phyloP scores from a whole-genome alignment of 495 filamentous ascomycete genomes.

The Pyrenula aspistea region DNA sequence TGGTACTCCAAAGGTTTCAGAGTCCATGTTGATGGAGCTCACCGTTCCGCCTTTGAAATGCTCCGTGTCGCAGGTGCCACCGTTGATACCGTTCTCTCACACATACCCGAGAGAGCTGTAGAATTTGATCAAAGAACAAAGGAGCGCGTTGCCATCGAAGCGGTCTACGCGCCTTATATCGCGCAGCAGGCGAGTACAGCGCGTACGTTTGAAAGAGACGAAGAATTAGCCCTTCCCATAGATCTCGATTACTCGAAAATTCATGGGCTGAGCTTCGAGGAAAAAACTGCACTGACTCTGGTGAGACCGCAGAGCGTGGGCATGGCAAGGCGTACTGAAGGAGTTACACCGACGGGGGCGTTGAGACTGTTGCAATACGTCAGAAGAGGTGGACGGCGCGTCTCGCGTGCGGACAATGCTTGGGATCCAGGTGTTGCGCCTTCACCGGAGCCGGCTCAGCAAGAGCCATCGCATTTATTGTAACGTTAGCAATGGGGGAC shows the following conservation, averaged over 20 bases:
- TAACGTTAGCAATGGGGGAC: too few species aligned
- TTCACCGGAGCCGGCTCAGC: too few species aligned
- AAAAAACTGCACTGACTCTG: slow-evolving; percentile 53
- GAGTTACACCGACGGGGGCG: slow-evolving; percentile 44
- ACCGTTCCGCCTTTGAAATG: slow-evolving; percentile 63
- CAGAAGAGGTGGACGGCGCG: slow-evolving; percentile 9
- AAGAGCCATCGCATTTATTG: too few species aligned
- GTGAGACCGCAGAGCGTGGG: slow-evolving; percentile 73
- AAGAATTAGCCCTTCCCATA: slow-evolving; percentile 55
- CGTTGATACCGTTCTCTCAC: slow-evolving; percentile 37
- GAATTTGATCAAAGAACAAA: slow-evolving; percentile 43
- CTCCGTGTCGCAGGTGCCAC: slow-evolving; percentile 48
- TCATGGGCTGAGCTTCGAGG: slow-evolving; percentile 64
- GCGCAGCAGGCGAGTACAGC: slow-evolving; percentile 52
- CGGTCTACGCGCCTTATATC: slow-evolving; percentile 75
- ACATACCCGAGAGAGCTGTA: slow-evolving; percentile 27
- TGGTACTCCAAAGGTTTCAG: slow-evolving; percentile 64
- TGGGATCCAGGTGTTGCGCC: too few species aligned
- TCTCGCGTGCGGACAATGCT: too few species aligned
- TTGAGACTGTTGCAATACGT: slow-evolving; percentile 33
- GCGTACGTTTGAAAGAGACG: slow-evolving; percentile 59
- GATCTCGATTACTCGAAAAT: slow-evolving; percentile 70
- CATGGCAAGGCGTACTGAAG: slow-evolving; percentile 81
- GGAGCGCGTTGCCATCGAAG: slow-evolving; percentile 64
- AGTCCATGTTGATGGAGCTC: slow-evolving; percentile 44